Percentiles rank a stretch among this genome's conserved stretches.
Evolutionary conservation across 495 filamentous ascomycete species (phyloP).

Genomic region (Haplographium delicatum): DNA sequence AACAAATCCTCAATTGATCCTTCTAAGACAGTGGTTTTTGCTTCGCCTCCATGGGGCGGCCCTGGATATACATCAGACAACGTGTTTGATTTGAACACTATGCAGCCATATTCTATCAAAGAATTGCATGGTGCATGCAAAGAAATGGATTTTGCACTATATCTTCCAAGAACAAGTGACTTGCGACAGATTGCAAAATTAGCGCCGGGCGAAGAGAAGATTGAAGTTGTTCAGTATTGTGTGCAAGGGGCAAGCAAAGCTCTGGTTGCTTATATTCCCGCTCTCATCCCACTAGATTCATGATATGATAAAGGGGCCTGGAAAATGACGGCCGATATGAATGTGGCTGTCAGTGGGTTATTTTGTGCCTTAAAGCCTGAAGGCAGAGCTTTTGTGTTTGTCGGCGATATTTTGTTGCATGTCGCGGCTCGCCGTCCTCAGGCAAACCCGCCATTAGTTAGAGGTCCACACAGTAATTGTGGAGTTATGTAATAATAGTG

Average conservation of each 20-base stretch:
- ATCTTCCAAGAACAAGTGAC: constrained; percentile 84
- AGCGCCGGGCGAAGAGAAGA: constrained; percentile 41
- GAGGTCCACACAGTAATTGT: constrained; percentile 3
- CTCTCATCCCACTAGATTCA: background rate
- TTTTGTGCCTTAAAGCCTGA: constrained; percentile 20
- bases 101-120: constrained; percentile 78
- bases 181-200: constrained; percentile 71
- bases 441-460: constrained; percentile 12
- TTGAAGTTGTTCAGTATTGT: constrained; percentile 85
- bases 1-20: constrained; percentile 12
- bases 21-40: constrained; percentile 58
- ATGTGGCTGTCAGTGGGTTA: background rate
- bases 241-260: constrained; percentile 85
- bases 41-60: constrained; percentile 93
- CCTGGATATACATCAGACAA: constrained; percentile 70
- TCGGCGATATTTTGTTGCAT: constrained; percentile 17
- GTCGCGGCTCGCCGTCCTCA: constrained; percentile 12
- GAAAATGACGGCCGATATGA: background rate
- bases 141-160: constrained; percentile 57
- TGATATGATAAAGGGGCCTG: background rate
- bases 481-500: background rate
- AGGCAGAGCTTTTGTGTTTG: background rate
- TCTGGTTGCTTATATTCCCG: constrained; percentile 48
- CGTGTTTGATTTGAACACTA: constrained; percentile 78
- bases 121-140: constrained; percentile 56